Conservation (phyloP, 129 eudicot genomes). For the Mikania micrantha region DNA sequence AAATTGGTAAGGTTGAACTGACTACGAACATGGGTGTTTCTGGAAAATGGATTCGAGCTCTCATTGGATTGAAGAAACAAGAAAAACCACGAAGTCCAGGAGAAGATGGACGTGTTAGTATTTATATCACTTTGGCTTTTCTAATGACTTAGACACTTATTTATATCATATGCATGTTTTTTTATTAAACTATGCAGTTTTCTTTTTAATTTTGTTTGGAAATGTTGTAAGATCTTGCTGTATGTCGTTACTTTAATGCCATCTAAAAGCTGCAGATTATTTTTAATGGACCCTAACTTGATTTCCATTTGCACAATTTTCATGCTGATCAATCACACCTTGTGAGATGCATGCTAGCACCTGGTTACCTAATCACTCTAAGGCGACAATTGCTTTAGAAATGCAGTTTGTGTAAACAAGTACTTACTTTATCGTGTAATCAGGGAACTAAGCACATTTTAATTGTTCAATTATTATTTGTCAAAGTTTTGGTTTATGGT, state of each 20-base stretch:
- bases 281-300: neutral
- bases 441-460: neutral
- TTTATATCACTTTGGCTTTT: neutral
- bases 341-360: neutral
- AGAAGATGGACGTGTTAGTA: slow-evolving; percentile 62
- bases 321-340: neutral
- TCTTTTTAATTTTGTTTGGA: neutral
- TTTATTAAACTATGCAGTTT: neutral
- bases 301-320: too few relatives aligned
- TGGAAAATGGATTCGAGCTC: slow-evolving; percentile 72
- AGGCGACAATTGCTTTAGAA: neutral
- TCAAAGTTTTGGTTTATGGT: too few relatives aligned
- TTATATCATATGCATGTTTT: slow-evolving; percentile 6
- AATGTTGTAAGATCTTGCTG: neutral
- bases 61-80: slow-evolving; percentile 75
- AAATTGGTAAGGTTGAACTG: slow-evolving; percentile 18
- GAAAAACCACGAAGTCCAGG: slow-evolving; percentile 57
- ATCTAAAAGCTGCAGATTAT: neutral
- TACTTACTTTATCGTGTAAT: neutral
- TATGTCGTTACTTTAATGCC: neutral
- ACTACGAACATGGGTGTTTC: slow-evolving; percentile 66
- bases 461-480: neutral
- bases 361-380: neutral
- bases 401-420: too few relatives aligned
- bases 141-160: neutral